Base-by-base conservation (phyloP, 768 basidiomycete genomes). In the Hemileccinum rubropunctum region DNA sequence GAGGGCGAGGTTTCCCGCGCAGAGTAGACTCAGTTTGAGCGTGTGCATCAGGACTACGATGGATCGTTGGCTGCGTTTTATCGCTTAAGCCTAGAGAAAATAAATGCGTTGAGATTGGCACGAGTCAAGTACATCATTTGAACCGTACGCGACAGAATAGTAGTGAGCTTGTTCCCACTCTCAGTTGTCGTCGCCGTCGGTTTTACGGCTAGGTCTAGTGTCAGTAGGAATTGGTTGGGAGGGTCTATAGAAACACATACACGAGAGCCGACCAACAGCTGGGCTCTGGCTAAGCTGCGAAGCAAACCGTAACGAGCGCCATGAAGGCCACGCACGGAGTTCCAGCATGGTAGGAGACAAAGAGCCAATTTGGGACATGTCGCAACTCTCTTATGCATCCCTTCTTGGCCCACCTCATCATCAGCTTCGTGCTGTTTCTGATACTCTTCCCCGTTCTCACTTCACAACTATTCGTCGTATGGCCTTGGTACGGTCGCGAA, bases 371-470 rank as follows among this genome's bases (percentile, higher is more conserved):
- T 47, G 12, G 52, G 47, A 42, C 48, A 14, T 15, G 42, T 37
- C 51, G 38, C 56, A 27, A 27, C 50, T 49, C 35, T 59, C 33
- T 54, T 26, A 78, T 78, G 76, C 70, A 73, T 47, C 62, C 73
- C 40, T 55, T 83, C 56, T 65, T 84, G 50, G 84, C 84, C 26
- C 71, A 78, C 43, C 69, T 92, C 50, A 72, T 84, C 58, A 84
- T 92, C 65, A 74, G 77, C 58, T 75, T 82, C 58, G 87, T 88
- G 51, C 76, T 87, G 45, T 74, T 74, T 58, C 77, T 92, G 32
- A 91, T 92, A 38, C 79, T 75, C 45, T 98, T 98, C 69, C 93
- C 98, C 56, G 81, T 90, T 2, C 91, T 91, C 66, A 86, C 89
- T 6, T 83, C 87, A 2, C 95, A 98, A 67, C 78, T 92, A 58